Conservation (phyloP, 768 basidiomycete species). For the Leccinum truebloodii region DNA sequence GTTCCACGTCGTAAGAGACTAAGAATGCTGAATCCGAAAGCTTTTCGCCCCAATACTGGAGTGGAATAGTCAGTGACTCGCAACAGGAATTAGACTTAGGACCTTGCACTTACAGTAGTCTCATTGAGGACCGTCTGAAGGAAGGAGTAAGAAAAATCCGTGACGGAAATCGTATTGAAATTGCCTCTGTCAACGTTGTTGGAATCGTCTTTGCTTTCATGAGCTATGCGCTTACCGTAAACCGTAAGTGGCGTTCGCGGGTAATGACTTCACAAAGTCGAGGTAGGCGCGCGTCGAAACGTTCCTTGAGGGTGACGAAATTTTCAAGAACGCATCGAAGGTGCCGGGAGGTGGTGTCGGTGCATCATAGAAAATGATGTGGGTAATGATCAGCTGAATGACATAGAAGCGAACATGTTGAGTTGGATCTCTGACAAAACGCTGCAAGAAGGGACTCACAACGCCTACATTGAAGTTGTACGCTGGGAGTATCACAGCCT, state of each 20-base stretch:
- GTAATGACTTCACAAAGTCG: slow-evolving; percentile 7
- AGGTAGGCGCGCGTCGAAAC: slow-evolving; percentile 9
- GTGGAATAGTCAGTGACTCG: not conserved
- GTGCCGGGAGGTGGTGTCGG: not conserved
- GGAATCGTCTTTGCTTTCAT: not conserved
- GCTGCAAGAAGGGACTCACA: not conserved
- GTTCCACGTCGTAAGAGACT: slow-evolving; percentile 39
- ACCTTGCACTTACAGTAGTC: slow-evolving; percentile 5
- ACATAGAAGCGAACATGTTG: not conserved
- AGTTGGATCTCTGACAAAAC: not conserved
- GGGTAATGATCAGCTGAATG: not conserved
- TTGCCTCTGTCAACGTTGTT: not conserved
- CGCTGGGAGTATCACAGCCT: not conserved
- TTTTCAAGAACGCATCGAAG: not conserved
- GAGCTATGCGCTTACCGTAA: slow-evolving; percentile 1
- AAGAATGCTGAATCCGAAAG: not conserved
- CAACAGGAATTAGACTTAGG: not conserved
- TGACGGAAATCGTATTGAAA: slow-evolving; percentile 2
- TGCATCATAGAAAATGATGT: not conserved
- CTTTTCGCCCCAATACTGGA: slow-evolving; percentile 8
- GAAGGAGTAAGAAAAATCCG: slow-evolving; percentile 8
- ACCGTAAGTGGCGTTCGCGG: not conserved
- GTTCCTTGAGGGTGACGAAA: not conserved
- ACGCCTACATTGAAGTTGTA: not conserved
- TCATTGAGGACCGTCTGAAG: slow-evolving; percentile 20